These are phyloP conservation scores for Fraxinus latifolia DNA, from an alignment of 305 asterid species.

Conservation along the genomic window DNA sequence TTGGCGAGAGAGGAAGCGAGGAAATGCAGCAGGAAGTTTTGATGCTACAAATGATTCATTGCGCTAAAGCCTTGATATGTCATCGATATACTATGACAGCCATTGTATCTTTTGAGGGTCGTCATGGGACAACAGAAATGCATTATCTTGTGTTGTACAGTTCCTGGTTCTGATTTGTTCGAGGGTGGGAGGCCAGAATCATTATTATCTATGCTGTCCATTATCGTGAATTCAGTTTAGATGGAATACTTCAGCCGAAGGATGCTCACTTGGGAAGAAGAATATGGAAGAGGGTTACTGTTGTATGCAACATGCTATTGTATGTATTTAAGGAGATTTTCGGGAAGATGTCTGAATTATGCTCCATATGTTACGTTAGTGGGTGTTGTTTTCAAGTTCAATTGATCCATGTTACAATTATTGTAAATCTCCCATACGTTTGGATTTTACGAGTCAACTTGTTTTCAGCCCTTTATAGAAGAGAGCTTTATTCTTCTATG, in stretches of 20 bases:
- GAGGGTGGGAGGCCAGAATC: background rate
- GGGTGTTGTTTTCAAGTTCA: background rate
- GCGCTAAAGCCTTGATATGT: background rate
- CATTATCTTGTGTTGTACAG: background rate
- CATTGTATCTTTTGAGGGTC: background rate
- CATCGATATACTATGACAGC: slow-evolving; percentile 4
- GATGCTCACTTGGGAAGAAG: background rate
- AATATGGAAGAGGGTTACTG: slow-evolving; percentile 5
- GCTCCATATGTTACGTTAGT: slow-evolving; percentile 16
- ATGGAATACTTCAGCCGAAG: slow-evolving; percentile 17
- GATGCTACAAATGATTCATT: slow-evolving; percentile 43
- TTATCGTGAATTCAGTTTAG: slow-evolving; percentile 19
- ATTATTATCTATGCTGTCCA: background rate
- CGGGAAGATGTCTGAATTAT: slow-evolving; percentile 21
- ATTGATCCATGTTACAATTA: background rate
- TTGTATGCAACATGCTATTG: slow-evolving; percentile 25
- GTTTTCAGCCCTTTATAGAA: slow-evolving; percentile 20
- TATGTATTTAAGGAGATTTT: slow-evolving; percentile 30
- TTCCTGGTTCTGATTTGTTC: background rate
- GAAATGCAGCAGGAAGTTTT: slow-evolving; percentile 39
- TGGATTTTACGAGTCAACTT: slow-evolving; percentile 18
- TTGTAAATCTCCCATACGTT: slow-evolving; percentile 19
- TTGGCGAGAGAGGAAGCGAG: slow-evolving; percentile 49
- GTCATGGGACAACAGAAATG: background rate
- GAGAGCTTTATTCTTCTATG: background rate